Evolutionary conservation across 495 filamentous ascomycete species (phyloP).

Genomic region (Trichoderma virens): DNA sequence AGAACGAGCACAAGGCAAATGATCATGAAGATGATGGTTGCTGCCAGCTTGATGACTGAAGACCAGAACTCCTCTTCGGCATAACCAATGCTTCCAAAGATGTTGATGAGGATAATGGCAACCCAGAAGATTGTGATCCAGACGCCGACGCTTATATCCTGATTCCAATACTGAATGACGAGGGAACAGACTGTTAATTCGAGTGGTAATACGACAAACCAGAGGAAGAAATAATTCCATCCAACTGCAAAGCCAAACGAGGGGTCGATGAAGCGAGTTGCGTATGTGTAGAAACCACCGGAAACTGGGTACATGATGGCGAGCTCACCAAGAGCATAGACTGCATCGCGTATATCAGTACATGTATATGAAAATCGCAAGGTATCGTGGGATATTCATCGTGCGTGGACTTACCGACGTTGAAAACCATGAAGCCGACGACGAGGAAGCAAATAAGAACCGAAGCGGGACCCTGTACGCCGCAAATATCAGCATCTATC

Average conservation of each 20-base stretch:
- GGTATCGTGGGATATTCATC: neutral
- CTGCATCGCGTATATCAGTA: constrained; percentile 18
- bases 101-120: constrained; percentile 57
- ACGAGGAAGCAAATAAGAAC: constrained; percentile 48
- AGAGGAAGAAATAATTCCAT: constrained; percentile 66
- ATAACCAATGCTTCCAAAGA: constrained; percentile 66
- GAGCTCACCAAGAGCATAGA: constrained; percentile 67
- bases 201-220: constrained; percentile 50
- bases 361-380: neutral
- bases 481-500: neutral
- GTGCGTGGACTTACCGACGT: constrained; percentile 28
- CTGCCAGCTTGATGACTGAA: constrained; percentile 48
- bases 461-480: constrained; percentile 35
- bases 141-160: constrained; percentile 46
- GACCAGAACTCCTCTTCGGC: constrained; percentile 58
- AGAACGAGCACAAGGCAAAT: constrained; percentile 59
- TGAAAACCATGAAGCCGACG: constrained; percentile 48
- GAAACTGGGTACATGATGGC: constrained; percentile 64
- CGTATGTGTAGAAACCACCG: constrained; percentile 55
- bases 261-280: constrained; percentile 65
- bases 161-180: constrained; percentile 50
- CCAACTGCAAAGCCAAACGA: constrained; percentile 85
- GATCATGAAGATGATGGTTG: constrained; percentile 63
- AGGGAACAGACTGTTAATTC: constrained; percentile 48
- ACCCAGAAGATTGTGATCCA: constrained; percentile 79